Evolutionary conservation across 306 rosid species (phyloP).

Genomic region (Ormosia emarginata): DNA sequence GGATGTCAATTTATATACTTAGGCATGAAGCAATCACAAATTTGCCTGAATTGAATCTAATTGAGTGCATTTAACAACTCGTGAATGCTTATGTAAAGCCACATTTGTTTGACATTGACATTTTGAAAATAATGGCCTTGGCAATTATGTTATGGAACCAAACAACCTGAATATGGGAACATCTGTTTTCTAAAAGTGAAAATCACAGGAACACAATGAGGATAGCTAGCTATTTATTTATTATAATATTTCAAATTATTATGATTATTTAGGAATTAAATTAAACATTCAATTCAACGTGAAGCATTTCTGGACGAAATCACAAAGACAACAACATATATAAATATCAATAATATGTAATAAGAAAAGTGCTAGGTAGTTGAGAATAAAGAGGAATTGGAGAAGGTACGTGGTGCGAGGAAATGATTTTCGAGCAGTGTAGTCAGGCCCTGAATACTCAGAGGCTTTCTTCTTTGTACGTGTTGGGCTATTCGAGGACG

Average conservation of each 20-base stretch:
- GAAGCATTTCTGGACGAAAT: neutral
- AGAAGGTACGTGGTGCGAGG: conserved; percentile 51
- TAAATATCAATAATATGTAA: neutral
- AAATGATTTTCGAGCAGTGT: conserved; percentile 43
- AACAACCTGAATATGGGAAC: neutral
- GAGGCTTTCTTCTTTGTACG: conserved; percentile 48
- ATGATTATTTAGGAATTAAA: neutral
- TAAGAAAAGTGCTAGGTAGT: neutral
- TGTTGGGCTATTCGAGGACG: conserved; percentile 33
- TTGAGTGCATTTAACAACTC: neutral
- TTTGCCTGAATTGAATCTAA: neutral
- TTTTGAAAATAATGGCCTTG: neutral
- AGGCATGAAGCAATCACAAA: neutral
- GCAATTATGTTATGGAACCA: no score
- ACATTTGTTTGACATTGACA: neutral
- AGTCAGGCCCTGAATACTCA: conserved; percentile 43
- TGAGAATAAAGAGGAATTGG: neutral
- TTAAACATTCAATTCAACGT: neutral
- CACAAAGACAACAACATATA: neutral
- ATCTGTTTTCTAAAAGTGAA: neutral
- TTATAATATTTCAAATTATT: neutral
- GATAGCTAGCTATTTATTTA: neutral
- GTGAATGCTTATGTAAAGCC: neutral
- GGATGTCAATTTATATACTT: neutral
- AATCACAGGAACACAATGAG: neutral